Conservation (phyloP, 1,139 yeast genomes). For the Yamadazyma kanchanaburiensis region DNA sequence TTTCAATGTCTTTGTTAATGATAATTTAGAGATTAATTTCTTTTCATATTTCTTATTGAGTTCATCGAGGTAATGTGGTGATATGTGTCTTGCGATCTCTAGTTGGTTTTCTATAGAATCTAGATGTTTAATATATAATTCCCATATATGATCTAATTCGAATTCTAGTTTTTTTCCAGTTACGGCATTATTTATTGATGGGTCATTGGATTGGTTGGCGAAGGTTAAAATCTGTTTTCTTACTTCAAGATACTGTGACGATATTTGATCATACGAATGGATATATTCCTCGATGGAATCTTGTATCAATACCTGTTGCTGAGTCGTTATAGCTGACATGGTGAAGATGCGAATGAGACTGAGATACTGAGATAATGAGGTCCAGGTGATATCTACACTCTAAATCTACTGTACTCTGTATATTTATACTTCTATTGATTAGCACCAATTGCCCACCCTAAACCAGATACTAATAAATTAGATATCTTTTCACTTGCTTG, state of each 20-base stretch:
- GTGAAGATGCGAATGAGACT: too few relatives aligned
- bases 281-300: slow-evolving; percentile 29
- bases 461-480: slow-evolving; percentile 51
- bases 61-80: slow-evolving; percentile 19
- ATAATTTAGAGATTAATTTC: slow-evolving; percentile 16
- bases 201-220: slow-evolving; percentile 13
- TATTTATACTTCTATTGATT: slow-evolving; percentile 15
- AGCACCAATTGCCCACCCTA: slow-evolving; percentile 71
- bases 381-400: too few relatives aligned
- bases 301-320: slow-evolving; percentile 33
- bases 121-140: slow-evolving; percentile 25
- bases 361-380: too few relatives aligned
- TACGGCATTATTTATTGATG: slow-evolving; percentile 6
- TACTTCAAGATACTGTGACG: slow-evolving; percentile 29
- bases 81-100: slow-evolving; percentile 14
- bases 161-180: slow-evolving; percentile 19
- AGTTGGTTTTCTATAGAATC: slow-evolving; percentile 19
- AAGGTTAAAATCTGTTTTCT: slow-evolving; percentile 32
- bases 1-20: slow-evolving; percentile 20
- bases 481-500: slow-evolving; percentile 50
- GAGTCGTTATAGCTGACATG: slow-evolving; percentile 18
- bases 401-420: too few relatives aligned
- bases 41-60: slow-evolving; percentile 19
- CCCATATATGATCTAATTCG: slow-evolving; percentile 27
- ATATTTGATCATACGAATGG: slow-evolving; percentile 31